phyloP scores from a whole-genome alignment of 352 stramenopile genomes.

The Pythium folliculosum region DNA sequence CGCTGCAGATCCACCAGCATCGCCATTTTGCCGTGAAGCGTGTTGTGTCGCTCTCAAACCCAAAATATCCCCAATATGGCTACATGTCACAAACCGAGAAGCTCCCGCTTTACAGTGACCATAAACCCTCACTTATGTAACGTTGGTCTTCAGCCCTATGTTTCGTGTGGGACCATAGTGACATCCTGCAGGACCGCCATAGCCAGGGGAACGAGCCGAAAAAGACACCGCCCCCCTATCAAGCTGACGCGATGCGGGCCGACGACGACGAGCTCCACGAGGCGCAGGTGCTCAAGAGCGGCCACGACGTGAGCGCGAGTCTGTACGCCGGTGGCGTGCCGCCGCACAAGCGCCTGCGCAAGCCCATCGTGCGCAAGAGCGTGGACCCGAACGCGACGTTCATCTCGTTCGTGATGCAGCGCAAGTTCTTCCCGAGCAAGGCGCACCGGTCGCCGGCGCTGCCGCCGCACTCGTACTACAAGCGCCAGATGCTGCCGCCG shows the following conservation, averaged over 20 bases:
- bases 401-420: constrained; percentile 78
- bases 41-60: background rate
- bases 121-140: background rate
- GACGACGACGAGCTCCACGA: constrained; percentile 61
- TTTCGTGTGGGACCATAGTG: background rate
- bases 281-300: constrained; percentile 76
- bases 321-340: constrained; percentile 70
- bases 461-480: constrained; percentile 85
- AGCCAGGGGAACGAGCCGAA: background rate
- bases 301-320: constrained; percentile 69
- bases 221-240: background rate
- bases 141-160: background rate
- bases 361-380: constrained; percentile 87
- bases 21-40: background rate
- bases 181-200: background rate
- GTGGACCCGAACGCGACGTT: constrained; percentile 87
- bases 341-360: constrained; percentile 82
- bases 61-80: constrained; percentile 31
- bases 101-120: background rate
- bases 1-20: constrained; percentile 42
- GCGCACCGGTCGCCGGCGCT: constrained; percentile 52
- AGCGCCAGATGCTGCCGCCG: constrained; percentile 78
- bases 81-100: constrained; percentile 21
- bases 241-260: constrained; percentile 4
- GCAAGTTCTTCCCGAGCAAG: constrained; percentile 61